Percentiles rank a stretch among this genome's conserved stretches.
phyloP scores from a whole-genome alignment of 1,139 yeast species.

The Casaregolazyma lundiana region DNA sequence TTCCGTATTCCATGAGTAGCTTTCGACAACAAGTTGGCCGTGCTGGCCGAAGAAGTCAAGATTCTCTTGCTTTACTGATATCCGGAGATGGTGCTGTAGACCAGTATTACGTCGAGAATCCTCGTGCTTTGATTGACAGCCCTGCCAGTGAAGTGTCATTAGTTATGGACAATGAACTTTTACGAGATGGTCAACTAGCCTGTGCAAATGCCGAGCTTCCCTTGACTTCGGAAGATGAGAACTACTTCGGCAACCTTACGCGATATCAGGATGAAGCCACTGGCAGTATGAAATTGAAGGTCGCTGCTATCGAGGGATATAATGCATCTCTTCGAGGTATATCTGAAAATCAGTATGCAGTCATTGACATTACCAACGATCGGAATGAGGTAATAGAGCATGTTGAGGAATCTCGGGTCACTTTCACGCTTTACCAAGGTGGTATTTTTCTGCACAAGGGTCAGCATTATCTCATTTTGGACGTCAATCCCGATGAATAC shows the following conservation, averaged over 20 bases:
- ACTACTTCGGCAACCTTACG: slow-evolving; percentile 44
- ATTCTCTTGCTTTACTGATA: slow-evolving; percentile 75
- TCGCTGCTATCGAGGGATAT: slow-evolving; percentile 74
- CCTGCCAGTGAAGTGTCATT: slow-evolving; percentile 40
- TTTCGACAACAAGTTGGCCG: slow-evolving; percentile 95
- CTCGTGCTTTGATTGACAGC: slow-evolving; percentile 53
- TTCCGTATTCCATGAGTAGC: slow-evolving; percentile 80
- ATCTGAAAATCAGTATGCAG: slow-evolving; percentile 76
- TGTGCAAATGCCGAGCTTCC: slow-evolving; percentile 92
- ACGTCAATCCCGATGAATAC: slow-evolving; percentile 67
- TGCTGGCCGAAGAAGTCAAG: slow-evolving; percentile 70
- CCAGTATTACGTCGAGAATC: slow-evolving; percentile 72
- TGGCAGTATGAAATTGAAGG: neutral
- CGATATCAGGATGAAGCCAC: neutral
- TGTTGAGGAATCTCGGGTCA: slow-evolving; percentile 83
- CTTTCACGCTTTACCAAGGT: slow-evolving; percentile 91
- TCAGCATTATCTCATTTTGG: slow-evolving; percentile 75
- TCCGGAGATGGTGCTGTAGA: slow-evolving; percentile 85
- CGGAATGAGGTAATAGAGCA: slow-evolving; percentile 78
- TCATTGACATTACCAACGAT: slow-evolving; percentile 77
- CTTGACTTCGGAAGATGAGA: slow-evolving; percentile 46
- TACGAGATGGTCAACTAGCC: slow-evolving; percentile 79
- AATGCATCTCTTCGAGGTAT: slow-evolving; percentile 56
- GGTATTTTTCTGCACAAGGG: slow-evolving; percentile 96
- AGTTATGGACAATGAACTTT: slow-evolving; percentile 51